Evolutionary conservation across 768 basidiomycete genomes (phyloP), one percentile per base, ranked within the genome.

Genomic region (Udeniomyces megalosporus): DNA sequence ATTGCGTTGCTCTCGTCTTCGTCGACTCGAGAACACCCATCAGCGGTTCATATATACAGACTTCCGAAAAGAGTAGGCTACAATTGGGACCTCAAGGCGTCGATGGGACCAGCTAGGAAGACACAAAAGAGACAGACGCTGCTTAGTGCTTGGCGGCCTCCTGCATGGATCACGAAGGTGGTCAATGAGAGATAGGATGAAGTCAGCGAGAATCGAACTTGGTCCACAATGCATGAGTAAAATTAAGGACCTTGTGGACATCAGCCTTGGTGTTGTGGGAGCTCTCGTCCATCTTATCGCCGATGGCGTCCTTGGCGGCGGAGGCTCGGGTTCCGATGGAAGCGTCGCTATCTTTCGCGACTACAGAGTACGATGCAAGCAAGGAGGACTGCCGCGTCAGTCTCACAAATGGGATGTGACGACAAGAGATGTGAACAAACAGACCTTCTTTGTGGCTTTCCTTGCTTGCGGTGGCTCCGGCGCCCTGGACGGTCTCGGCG

Each of bases 311-410:
- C 20, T 29, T 22, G 15, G 54, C 62, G 29, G 62, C 56, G 6
- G 56, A 58, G 26, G 46, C 10, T 42, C 62, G 62, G 45, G 52
- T 55, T 17, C 60, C 52, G 46, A 61, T 47, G 31, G 60, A 61
- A 17, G 60, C 60, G 51, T 61, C 47, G 17, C 51, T 53, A 51
- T 61, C 60, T 51, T 61, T 60, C 4, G 59, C 60, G 51, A 61
- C 60, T n/a, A n/a, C n/a, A n/a, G n/a, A n/a, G n/a, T n/a, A n/a
- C n/a, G n/a, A n/a, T n/a, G n/a, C n/a, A n/a, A n/a, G n/a, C n/a
- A n/a, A n/a, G n/a, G n/a, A n/a, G n/a, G n/a, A n/a, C 42, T 29
- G 6, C 54, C 45, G 17, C 7, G 11, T 7, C 15, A 11, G 47
- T 7, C 15, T 7, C 17, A 48, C 10, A 48, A 48, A 48, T 14